Evolutionary conservation across 2,329 filamentous ascomycete species (phyloP).

Genomic region (Volutella citrinella): DNA sequence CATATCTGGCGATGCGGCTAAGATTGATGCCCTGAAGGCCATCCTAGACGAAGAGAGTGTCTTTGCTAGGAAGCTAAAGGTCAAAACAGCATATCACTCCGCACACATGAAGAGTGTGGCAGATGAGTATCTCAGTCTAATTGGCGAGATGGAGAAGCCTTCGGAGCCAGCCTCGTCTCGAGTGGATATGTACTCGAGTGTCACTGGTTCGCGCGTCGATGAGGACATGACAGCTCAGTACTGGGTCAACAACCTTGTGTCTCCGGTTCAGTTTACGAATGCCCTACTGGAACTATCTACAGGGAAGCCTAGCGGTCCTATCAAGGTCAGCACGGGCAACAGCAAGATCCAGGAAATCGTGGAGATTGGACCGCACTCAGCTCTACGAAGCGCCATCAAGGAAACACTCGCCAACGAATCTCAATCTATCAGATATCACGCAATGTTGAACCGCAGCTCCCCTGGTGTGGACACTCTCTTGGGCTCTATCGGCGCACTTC

Average conservation of each 20-base stretch:
- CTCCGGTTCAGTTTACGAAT: slow-evolving; percentile 41
- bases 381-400: slow-evolving; percentile 22
- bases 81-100: slow-evolving; percentile 48
- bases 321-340: background rate
- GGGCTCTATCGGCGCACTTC: too few species aligned
- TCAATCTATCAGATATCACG: too few species aligned
- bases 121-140: slow-evolving; percentile 1
- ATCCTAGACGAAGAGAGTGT: slow-evolving; percentile 4
- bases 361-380: slow-evolving; percentile 26
- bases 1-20: slow-evolving; percentile 9
- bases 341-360: slow-evolving; percentile 10
- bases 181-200: slow-evolving; percentile 9
- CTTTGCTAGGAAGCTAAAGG: slow-evolving; percentile 29
- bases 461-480: too few species aligned
- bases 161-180: background rate
- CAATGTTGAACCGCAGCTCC: too few species aligned
- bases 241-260: slow-evolving; percentile 43
- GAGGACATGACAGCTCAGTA: slow-evolving; percentile 37
- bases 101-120: slow-evolving; percentile 38
- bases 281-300: slow-evolving; percentile 4
- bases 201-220: slow-evolving; percentile 3
- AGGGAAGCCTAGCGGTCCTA: background rate
- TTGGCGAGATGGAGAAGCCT: slow-evolving; percentile 6
- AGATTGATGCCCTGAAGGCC: slow-evolving; percentile 8
- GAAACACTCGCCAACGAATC: slow-evolving; percentile 17